These are phyloP conservation scores for Isabelozyma rhagii DNA, from an alignment of 805 yeast species.

Conservation along the genomic window DNA sequence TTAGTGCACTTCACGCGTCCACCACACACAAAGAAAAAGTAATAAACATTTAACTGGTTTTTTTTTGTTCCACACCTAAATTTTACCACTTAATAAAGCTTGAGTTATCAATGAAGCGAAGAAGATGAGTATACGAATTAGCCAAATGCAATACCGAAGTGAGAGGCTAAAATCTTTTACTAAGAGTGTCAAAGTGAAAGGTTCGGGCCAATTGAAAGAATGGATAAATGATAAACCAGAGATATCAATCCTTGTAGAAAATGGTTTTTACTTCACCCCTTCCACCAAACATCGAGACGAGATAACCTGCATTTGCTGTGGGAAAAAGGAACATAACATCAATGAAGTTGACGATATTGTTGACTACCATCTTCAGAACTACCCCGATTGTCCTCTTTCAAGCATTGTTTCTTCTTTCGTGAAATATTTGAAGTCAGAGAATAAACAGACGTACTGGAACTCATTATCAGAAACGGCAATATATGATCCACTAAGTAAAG, in stretches of 20 bases:
- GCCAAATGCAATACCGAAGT: conserved; percentile 16
- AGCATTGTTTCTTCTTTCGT: conserved; percentile 10
- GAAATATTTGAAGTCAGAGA: conserved; percentile 3
- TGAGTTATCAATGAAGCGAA: background rate
- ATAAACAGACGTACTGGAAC: conserved; percentile 1
- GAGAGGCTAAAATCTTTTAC: conserved; percentile 20
- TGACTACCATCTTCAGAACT: conserved; percentile 14
- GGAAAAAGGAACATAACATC: conserved; percentile 26
- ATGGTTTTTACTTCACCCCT: conserved; percentile 63
- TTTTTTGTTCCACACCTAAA: background rate
- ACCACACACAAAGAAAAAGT: background rate
- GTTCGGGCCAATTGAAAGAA: conserved; percentile 9
- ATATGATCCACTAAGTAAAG: conserved; percentile 28
- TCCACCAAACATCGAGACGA: conserved; percentile 43
- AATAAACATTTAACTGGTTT: background rate
- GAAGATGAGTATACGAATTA: background rate
- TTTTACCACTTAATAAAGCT: background rate
- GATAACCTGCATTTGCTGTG: conserved; percentile 59
- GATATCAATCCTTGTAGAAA: conserved; percentile 40
- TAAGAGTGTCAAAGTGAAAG: conserved; percentile 11
- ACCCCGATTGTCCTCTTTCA: conserved; percentile 17
- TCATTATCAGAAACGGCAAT: conserved; percentile 20
- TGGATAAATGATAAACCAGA: conserved; percentile 18
- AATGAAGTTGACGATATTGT: conserved; percentile 13
- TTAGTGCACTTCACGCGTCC: background rate